phyloP scores from a whole-genome alignment of 2,329 filamentous ascomycete genomes.

The Cadophora malorum region DNA sequence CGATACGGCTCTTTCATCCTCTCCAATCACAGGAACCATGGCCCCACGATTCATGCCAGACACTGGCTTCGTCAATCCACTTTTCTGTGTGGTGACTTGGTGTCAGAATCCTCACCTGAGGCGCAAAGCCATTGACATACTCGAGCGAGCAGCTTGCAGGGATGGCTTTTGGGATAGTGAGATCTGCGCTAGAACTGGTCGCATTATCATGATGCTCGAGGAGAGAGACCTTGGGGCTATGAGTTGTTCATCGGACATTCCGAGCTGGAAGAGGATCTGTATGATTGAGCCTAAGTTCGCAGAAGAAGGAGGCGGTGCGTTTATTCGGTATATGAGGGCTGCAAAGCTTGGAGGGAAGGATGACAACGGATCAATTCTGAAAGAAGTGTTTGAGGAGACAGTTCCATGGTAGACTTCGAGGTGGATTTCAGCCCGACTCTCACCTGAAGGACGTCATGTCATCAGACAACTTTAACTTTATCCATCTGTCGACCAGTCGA shows the following conservation, averaged over 20 bases:
- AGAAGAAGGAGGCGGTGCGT: neutral
- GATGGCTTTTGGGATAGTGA: constrained; percentile 1
- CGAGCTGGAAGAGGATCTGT: neutral
- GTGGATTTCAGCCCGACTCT: neutral
- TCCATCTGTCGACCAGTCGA: too few species aligned
- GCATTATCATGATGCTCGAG: neutral
- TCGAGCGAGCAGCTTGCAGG: neutral
- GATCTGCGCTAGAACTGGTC: neutral
- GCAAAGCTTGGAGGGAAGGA: neutral
- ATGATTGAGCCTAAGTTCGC: neutral
- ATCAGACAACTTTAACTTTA: neutral
- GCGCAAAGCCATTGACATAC: neutral
- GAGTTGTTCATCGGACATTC: neutral
- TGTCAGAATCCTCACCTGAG: neutral
- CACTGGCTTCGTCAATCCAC: neutral
- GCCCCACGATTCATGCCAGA: neutral
- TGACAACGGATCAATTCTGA: neutral
- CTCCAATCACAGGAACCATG: neutral
- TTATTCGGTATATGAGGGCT: neutral
- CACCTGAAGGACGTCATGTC: neutral
- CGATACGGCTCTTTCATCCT: neutral
- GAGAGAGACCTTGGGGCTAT: neutral
- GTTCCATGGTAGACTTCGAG: neutral
- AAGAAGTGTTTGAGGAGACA: neutral
- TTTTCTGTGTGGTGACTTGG: constrained; percentile 1